Conservation (phyloP, 2,329 filamentous ascomycete genomes). For the Fusarium sp. region DNA sequence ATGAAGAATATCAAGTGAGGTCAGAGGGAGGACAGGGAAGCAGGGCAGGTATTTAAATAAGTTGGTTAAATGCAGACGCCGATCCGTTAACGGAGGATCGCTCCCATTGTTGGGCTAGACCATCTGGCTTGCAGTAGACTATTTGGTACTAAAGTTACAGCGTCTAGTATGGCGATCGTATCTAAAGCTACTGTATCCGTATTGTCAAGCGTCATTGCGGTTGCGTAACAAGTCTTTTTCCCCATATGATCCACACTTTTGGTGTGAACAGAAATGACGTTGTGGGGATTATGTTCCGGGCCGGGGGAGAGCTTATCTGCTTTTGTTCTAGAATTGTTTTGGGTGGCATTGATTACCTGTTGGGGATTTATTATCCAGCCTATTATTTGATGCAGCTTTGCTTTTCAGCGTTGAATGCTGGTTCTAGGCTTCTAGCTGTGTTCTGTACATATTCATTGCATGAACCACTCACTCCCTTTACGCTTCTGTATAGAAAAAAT, state of each 20-base stretch:
- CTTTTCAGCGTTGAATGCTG: background rate
- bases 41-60: conserved; percentile 17
- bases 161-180: conserved; percentile 20
- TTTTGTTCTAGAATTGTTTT: conserved; percentile 32
- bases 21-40: background rate
- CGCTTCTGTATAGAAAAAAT: background rate
- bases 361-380: background rate
- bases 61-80: background rate
- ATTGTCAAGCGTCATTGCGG: conserved; percentile 20
- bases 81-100: conserved; percentile 29
- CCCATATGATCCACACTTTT: conserved; percentile 35
- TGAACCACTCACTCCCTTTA: background rate
- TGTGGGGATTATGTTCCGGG: conserved; percentile 37
- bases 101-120: conserved; percentile 33
- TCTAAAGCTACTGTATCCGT: background rate
- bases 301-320: conserved; percentile 36
- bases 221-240: conserved; percentile 40
- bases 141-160: too few relatives aligned
- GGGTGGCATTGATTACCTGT: conserved; percentile 1
- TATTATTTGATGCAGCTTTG: background rate
- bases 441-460: background rate
- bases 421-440: background rate
- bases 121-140: conserved; percentile 11
- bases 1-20: background rate
- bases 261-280: conserved; percentile 33